phyloP scores from a whole-genome alignment of 2,329 filamentous ascomycete species.

The Pseudogymnoascus sp. region DNA sequence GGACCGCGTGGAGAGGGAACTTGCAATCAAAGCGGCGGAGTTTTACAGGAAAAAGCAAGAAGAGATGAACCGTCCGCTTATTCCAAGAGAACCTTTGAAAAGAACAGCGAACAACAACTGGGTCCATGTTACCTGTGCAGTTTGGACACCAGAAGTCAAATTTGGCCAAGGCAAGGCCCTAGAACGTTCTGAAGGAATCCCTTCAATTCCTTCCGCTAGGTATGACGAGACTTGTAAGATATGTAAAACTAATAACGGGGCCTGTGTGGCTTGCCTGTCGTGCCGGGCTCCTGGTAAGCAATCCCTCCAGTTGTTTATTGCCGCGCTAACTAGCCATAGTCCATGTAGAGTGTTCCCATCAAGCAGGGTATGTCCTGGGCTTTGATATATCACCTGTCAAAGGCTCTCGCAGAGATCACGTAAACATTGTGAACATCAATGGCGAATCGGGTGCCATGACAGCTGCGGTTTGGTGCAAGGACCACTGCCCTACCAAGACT shows the following conservation, averaged over 20 bases:
- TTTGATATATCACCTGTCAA: slow-evolving; percentile 90
- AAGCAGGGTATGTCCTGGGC: slow-evolving; percentile 72
- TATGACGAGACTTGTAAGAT: slow-evolving; percentile 75
- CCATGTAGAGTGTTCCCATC: slow-evolving; percentile 85
- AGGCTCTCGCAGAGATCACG: slow-evolving; percentile 72
- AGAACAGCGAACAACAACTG: slow-evolving; percentile 94
- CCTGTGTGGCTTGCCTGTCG: slow-evolving; percentile 73
- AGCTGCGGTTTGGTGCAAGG: slow-evolving; percentile 86
- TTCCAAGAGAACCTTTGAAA: slow-evolving; percentile 86
- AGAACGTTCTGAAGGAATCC: slow-evolving; percentile 82
- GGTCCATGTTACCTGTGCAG: slow-evolving; percentile 89
- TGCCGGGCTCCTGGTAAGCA: slow-evolving; percentile 46
- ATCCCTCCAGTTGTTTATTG: background rate
- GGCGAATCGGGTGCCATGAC: slow-evolving; percentile 74
- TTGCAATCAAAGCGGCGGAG: slow-evolving; percentile 69
- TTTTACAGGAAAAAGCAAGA: slow-evolving; percentile 76
- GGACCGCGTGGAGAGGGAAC: slow-evolving; percentile 76
- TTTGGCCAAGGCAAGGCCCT: slow-evolving; percentile 79
- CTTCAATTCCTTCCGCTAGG: slow-evolving; percentile 62
- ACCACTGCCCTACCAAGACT: slow-evolving; percentile 66
- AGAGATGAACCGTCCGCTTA: slow-evolving; percentile 70
- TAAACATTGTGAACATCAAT: slow-evolving; percentile 70
- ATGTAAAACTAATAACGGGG: slow-evolving; percentile 67
- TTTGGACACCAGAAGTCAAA: slow-evolving; percentile 87
- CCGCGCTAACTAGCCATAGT: slow-evolving; percentile 30